Base-by-base conservation (phyloP, 2,329 filamentous ascomycete genomes). In the Alternaria brassicicola region DNA sequence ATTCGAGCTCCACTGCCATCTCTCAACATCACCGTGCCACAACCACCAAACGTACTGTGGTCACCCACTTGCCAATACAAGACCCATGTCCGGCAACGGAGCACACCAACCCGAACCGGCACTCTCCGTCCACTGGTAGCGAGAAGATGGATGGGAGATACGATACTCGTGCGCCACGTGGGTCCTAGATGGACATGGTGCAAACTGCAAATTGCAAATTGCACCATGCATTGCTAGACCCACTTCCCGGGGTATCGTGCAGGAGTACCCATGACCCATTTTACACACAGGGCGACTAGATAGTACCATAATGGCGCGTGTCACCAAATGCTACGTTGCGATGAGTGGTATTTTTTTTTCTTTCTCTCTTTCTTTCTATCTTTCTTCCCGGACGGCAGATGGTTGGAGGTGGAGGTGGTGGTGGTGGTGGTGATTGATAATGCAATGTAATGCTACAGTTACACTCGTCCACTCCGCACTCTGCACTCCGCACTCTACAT, bases 401-500 rank as follows among this genome's bases (percentile, higher is more conserved):
- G 17, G 9, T 47, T 7, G 28, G 28, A 15, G 3, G n/a, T 31
- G 17, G 26, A 9, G 13, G n/a, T 15, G 15, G 17, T 13, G 43
- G 4, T 47, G 43, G 19, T 33, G 12, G 30, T 45, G 26, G 26
- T 28, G 43, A 46, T 46, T 46, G 28, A 21, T 17, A 23, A 46
- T 46, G 43, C 43, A 46, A 46, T 46, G 43, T 46, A 46, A 46
- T 46, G 43, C 28, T 46, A 46, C 28, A 33, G 43, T 46, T 46
- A 46, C 43, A 46, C 43, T 42, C 39, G 21, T 25, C 21, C 21
- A 15, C 33, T 35, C 33, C 25, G 25, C 25, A 26, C 35, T 43
- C 39, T 23, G 8, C 38, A 26, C 42, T 9, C 17, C 26, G 6
- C 17, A 46, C 19, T 31, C 13, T 30, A n/a, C 17, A 46, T 13